Base-by-base conservation (phyloP, 2,329 filamentous ascomycete genomes). In the Apiospora malaysiana region DNA sequence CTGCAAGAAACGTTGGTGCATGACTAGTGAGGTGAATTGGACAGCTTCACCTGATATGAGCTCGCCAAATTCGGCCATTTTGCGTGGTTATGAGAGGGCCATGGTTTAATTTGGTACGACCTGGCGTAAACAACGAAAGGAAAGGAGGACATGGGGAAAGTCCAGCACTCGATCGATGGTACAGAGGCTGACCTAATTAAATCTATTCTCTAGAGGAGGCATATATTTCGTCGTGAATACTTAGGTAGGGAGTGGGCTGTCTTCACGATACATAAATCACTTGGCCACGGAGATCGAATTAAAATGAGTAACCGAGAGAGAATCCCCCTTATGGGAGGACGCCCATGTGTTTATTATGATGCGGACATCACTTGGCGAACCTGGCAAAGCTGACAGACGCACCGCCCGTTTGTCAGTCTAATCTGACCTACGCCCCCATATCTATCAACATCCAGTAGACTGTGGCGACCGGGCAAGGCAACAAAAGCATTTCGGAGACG, bases 401-500 rank as follows among this genome's bases (percentile, higher is more conserved):
- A 63, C 56, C 56, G 56, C 56, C 56, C 21, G 10, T 63, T 32
- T 32, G 32, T 10, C 56, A 37, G 21, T 63, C 32, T 40, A 63
- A 40, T 63, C 56, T 40, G 56, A 63, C 56, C n/a, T 40, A 63
- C 32, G 56, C 56, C 56, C 32, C 56, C 18, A 6, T 63, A 32
- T 63, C 32, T 37, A 63, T 37, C 56, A 63, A 40, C 56, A 63
- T 40, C 32, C 56, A 40, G 56, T 63, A 63, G 56, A 63, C 56
- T 23, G 32, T 63, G 32, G 56, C 32, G 56, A 40, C 56, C 56
- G 56, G 56, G 56, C 56, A 40, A 63, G 56, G 27, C 56, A 63
- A 40, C 56, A 63, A 63, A 63, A 37, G 56, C 56, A 63, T 63
- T 63, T 40, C 27, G 56, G 56, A 63, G 56, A 63, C 56, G 56